phyloP scores from a whole-genome alignment of 106 monocot genomes.

The Dioscorea alata region DNA sequence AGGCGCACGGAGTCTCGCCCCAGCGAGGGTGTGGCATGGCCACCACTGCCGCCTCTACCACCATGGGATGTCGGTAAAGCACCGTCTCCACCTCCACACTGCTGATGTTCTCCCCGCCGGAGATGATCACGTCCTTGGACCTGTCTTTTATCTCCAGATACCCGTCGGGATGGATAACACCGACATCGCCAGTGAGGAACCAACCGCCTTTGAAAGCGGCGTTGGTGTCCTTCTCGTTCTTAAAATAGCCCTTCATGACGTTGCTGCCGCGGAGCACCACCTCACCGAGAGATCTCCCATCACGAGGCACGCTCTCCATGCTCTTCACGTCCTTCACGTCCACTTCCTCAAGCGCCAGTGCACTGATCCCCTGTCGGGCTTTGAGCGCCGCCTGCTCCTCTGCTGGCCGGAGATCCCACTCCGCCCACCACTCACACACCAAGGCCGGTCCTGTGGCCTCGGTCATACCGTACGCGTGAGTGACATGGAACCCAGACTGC shows the following conservation, averaged over 20 bases:
- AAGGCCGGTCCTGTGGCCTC: neutral
- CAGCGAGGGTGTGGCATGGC: slow-evolving; percentile 1
- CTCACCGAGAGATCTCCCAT: slow-evolving; percentile 1
- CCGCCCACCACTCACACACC: neutral
- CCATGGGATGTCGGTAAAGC: neutral
- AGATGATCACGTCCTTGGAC: slow-evolving; percentile 7
- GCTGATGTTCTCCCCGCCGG: slow-evolving; percentile 10
- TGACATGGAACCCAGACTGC: neutral
- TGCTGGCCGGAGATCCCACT: neutral
- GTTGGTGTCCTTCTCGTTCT: neutral
- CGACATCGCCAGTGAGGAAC: slow-evolving; percentile 3
- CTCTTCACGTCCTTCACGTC: neutral
- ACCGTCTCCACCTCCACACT: slow-evolving; percentile 5
- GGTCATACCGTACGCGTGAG: neutral
- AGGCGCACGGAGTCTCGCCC: slow-evolving; percentile 9
- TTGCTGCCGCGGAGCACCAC: neutral
- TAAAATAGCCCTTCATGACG: slow-evolving; percentile 2
- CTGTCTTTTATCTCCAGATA: slow-evolving; percentile 6
- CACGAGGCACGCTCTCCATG: neutral
- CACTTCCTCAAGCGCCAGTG: neutral
- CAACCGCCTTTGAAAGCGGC: slow-evolving; percentile 3
- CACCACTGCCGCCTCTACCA: slow-evolving; percentile 6
- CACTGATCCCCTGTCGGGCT: neutral
- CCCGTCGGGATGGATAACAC: neutral
- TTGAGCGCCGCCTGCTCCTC: neutral